Percentiles rank a stretch among this genome's conserved stretches.
These are phyloP conservation scores for Blastobotrys capitulatus DNA, from an alignment of 1,139 yeast genomes.

Conservation along the genomic window DNA sequence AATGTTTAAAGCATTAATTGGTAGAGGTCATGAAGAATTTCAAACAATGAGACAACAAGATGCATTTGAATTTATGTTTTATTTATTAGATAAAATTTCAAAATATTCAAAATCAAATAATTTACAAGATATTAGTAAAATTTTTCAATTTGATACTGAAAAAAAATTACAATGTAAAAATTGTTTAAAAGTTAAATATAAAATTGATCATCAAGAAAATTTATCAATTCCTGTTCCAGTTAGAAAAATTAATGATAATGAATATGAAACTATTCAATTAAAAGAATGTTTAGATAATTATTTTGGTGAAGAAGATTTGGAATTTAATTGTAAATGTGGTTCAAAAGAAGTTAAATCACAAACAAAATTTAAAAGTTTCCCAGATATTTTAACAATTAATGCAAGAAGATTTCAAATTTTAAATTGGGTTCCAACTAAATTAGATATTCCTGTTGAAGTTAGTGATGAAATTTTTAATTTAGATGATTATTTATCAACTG, in stretches of 20 bases:
- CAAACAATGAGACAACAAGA: constrained; percentile 89
- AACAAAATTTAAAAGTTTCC: constrained; percentile 54
- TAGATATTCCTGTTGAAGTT: constrained; percentile 63
- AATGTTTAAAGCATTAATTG: constrained; percentile 69
- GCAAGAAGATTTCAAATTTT: constrained; percentile 77
- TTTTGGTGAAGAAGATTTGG: constrained; percentile 50
- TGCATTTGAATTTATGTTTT: constrained; percentile 81
- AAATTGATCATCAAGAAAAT: constrained; percentile 57
- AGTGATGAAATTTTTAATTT: constrained; percentile 44
- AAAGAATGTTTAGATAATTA: constrained; percentile 48
- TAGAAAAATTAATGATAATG: constrained; percentile 33
- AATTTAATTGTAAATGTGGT: constrained; percentile 66
- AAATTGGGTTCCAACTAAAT: constrained; percentile 87
- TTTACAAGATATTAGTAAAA: constrained; percentile 42
- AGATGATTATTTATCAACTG: constrained; percentile 34
- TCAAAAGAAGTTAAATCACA: constrained; percentile 31
- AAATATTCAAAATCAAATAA: constrained; percentile 29
- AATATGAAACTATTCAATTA: constrained; percentile 49
- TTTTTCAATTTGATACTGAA: constrained; percentile 60
- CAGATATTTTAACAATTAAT: constrained; percentile 63
- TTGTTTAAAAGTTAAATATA: constrained; percentile 59
- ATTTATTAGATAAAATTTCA: constrained; percentile 60
- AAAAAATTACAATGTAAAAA: constrained; percentile 58
- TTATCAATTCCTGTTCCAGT: constrained; percentile 59
- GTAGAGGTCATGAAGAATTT: constrained; percentile 75